Percentiles rank a stretch among this genome's conserved stretches.
Evolutionary conservation across 306 rosid genomes (phyloP).

Genomic region (Oemleria cerasiformis): DNA sequence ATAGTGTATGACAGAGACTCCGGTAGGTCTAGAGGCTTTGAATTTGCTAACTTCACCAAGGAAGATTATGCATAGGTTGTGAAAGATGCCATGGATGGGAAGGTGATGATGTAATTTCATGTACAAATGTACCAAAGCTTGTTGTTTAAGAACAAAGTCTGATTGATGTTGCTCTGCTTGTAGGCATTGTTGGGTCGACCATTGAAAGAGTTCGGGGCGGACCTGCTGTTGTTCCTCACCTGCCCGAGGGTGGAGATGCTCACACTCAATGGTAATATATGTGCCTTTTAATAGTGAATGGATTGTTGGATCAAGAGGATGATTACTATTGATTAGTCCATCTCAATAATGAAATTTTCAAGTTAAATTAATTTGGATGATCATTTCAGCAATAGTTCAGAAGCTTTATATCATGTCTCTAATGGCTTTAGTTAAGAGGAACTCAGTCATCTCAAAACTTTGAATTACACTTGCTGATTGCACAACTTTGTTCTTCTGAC

Average conservation of each 20-base stretch:
- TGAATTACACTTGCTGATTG: too few species aligned
- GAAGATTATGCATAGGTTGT: constrained; percentile 68
- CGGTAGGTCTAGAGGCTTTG: constrained; percentile 89
- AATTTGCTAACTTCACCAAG: constrained; percentile 66
- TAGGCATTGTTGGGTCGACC: constrained; percentile 89
- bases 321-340: background rate
- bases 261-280: constrained; percentile 4
- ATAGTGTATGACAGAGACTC: constrained; percentile 78
- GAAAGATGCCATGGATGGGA: constrained; percentile 92
- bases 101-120: constrained; percentile 36
- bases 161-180: constrained; percentile 25
- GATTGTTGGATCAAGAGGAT: background rate
- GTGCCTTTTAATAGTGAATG: background rate
- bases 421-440: background rate
- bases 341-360: background rate
- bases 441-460: background rate
- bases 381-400: background rate
- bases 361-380: background rate
- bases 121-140: background rate
- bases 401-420: background rate
- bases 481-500: background rate
- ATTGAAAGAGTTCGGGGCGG: constrained; percentile 69
- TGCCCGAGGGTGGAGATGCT: constrained; percentile 37
- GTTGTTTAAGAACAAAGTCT: constrained; percentile 5
- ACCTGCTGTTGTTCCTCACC: constrained; percentile 70